phyloP scores from a whole-genome alignment of 2,329 filamentous ascomycete genomes.

The Penicillium verrucosum region DNA sequence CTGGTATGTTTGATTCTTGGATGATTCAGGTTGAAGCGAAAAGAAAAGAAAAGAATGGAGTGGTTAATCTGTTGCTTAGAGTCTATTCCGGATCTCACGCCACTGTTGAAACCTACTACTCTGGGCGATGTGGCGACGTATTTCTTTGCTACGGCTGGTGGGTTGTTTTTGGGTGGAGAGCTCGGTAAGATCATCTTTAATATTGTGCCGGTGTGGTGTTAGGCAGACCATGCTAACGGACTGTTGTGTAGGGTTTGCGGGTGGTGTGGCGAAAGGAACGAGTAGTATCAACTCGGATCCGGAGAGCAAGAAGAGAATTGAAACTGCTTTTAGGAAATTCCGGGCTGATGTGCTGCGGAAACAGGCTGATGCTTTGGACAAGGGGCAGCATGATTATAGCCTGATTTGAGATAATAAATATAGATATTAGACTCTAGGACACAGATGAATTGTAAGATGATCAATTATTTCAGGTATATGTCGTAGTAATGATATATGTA shows the following conservation, averaged over 20 bases:
- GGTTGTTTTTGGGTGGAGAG: conserved; percentile 64
- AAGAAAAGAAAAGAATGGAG: background rate
- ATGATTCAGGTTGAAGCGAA: too few relatives aligned
- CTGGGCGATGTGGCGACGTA: conserved; percentile 62
- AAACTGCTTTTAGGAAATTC: conserved; percentile 62
- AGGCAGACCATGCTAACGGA: background rate
- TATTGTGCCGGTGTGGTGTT: background rate
- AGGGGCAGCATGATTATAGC: conserved; percentile 27
- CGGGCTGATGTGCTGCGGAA: conserved; percentile 61
- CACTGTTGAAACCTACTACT: conserved; percentile 54
- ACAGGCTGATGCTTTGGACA: conserved; percentile 57
- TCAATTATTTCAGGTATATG: background rate
- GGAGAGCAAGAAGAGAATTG: conserved; percentile 55
- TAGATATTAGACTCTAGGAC: background rate
- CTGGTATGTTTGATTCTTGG: conserved; percentile 43
- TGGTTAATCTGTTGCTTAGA: conserved; percentile 41
- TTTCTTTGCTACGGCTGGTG: conserved; percentile 60
- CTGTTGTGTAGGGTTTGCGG: conserved; percentile 49
- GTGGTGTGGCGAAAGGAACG: conserved; percentile 54
- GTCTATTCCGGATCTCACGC: conserved; percentile 59
- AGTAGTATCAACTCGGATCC: conserved; percentile 54
- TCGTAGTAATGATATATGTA: conserved; percentile 1
- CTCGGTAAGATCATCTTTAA: conserved; percentile 28
- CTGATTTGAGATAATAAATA: conserved; percentile 14
- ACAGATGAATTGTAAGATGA: background rate